phyloP scores from a whole-genome alignment of 1,284 basidiomycete species.

The Rhodotorula sp. region DNA sequence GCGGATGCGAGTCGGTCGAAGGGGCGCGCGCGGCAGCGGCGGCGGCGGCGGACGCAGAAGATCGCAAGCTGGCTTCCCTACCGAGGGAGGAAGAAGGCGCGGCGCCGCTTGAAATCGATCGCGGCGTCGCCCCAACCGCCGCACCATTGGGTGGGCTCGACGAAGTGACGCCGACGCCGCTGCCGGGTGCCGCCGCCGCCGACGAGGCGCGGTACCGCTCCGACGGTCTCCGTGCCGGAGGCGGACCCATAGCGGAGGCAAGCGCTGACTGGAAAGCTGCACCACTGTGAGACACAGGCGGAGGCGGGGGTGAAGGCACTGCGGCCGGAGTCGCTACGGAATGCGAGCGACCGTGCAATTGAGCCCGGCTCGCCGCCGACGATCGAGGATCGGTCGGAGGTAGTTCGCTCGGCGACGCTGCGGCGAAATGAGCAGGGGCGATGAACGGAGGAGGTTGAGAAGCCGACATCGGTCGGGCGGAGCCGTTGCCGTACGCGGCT shows the following conservation, averaged over 20 bases:
- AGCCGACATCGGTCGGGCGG: neutral
- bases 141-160: neutral
- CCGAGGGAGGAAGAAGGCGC: neutral
- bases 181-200: neutral
- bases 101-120: neutral
- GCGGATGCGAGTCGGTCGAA: constrained; percentile 9
- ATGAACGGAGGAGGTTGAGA: neutral
- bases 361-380: neutral
- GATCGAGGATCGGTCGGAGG: neutral
- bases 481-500: too few species aligned
- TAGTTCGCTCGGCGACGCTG: neutral
- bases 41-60: neutral
- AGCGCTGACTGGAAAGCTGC: neutral
- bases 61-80: neutral
- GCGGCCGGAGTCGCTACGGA: constrained; percentile 3
- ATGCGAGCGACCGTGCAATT: constrained; percentile 6
- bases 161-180: too few species aligned
- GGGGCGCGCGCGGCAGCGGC: too few species aligned
- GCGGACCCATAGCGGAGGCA: neutral
- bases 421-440: neutral
- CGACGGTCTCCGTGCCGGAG: neutral
- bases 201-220: neutral
- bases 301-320: neutral
- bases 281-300: neutral
- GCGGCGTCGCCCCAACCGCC: neutral